These are phyloP conservation scores for Trametes sanguinea DNA, from an alignment of 768 basidiomycete genomes.

Conservation along the genomic window DNA sequence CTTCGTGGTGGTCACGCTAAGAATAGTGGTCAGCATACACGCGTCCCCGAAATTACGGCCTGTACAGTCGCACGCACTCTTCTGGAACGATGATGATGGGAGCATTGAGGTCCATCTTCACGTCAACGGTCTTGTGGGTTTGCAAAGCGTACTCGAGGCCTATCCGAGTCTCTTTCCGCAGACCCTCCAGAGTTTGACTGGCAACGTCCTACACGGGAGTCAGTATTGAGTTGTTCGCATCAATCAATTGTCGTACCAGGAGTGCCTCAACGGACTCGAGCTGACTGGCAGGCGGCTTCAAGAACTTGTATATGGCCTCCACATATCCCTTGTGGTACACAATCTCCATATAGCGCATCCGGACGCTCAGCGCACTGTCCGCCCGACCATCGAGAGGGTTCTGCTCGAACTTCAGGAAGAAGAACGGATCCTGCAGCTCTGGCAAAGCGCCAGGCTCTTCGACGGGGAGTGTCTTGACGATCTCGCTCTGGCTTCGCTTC, in stretches of 20 bases:
- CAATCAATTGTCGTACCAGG: constrained; percentile 47
- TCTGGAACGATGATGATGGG: constrained; percentile 98
- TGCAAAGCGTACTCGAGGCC: constrained; percentile 93
- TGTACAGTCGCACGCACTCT: constrained; percentile 51
- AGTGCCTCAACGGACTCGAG: constrained; percentile 94
- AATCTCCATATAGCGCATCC: constrained; percentile 94
- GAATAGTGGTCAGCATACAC: constrained; percentile 2
- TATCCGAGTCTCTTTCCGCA: constrained; percentile 91
- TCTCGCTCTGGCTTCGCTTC: constrained; percentile 28
- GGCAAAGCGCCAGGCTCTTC: constrained; percentile 22
- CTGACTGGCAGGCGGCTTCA: constrained; percentile 93
- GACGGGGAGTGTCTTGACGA: constrained; percentile 19
- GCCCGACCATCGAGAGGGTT: constrained; percentile 91
- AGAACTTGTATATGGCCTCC: constrained; percentile 88
- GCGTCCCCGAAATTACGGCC: background rate
- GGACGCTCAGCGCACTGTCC: constrained; percentile 85
- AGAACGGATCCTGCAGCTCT: constrained; percentile 60
- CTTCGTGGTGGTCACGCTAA: constrained; percentile 70
- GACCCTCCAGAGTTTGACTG: constrained; percentile 88
- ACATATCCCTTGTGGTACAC: constrained; percentile 94
- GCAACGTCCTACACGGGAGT: constrained; percentile 69
- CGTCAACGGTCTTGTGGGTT: constrained; percentile 91
- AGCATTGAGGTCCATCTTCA: constrained; percentile 96
- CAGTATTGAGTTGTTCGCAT: background rate
- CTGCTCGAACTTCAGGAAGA: constrained; percentile 88